Evolutionary conservation across 306 rosid species (phyloP).

Genomic region (Lablab purpureus): DNA sequence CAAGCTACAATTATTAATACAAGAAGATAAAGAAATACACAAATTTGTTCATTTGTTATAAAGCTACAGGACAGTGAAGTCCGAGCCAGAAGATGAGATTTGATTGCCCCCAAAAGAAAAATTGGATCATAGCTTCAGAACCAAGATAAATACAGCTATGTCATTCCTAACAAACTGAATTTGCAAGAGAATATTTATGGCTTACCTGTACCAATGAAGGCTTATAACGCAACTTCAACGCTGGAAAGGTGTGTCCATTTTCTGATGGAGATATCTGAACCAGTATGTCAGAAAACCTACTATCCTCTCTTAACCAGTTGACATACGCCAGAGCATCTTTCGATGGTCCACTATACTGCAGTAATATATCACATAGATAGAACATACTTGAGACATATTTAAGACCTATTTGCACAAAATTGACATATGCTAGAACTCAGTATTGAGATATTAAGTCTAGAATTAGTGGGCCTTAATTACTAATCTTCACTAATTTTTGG

Average conservation of each 20-base stretch:
- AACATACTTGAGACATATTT: too few relatives aligned
- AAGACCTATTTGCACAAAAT: too few relatives aligned
- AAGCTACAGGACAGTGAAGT: constrained; percentile 36
- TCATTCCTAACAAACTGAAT: neutral
- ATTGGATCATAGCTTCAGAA: constrained; percentile 11
- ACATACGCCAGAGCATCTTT: constrained; percentile 82
- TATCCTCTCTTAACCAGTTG: constrained; percentile 81
- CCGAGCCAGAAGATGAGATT: neutral
- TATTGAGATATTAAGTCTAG: too few relatives aligned
- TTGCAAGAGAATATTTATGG: neutral
- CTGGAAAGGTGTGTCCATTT: constrained; percentile 86
- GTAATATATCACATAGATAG: constrained; percentile 40
- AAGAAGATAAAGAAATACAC: constrained; percentile 16
- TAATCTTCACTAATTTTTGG: too few relatives aligned
- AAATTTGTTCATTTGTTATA: constrained; percentile 28
- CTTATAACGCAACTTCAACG: constrained; percentile 89
- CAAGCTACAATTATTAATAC: constrained; percentile 21
- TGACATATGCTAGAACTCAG: too few relatives aligned
- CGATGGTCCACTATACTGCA: constrained; percentile 93
- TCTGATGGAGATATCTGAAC: constrained; percentile 80
- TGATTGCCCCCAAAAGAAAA: neutral
- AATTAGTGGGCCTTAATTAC: too few relatives aligned
- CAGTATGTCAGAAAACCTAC: constrained; percentile 72
- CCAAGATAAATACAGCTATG: neutral
- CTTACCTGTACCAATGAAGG: constrained; percentile 90